These are phyloP conservation scores for Candida maesae DNA, from an alignment of 805 yeast species.

Conservation along the genomic window DNA sequence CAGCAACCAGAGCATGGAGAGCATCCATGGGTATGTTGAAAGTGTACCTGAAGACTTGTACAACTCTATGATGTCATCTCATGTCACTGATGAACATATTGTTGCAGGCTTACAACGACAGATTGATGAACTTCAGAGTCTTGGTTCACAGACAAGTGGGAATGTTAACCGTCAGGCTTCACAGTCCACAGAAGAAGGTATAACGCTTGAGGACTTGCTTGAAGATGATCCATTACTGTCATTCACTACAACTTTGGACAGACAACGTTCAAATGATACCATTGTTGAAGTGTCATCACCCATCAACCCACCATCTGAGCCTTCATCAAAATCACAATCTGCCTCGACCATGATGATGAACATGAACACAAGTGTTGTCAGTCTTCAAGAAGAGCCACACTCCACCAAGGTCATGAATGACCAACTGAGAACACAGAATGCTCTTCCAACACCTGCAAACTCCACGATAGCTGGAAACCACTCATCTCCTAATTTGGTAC, in stretches of 20 bases:
- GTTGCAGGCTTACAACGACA: conserved; percentile 21
- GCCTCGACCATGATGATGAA: conserved; percentile 1
- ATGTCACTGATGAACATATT: conserved; percentile 20
- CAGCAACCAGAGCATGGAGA: conserved; percentile 9
- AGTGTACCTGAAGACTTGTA: conserved; percentile 15
- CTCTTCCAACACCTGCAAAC: conserved; percentile 16
- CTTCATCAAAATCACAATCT: conserved; percentile 6
- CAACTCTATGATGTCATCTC: conserved; percentile 8
- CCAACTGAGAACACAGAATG: conserved; percentile 1
- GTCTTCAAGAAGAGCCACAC: conserved; percentile 9
- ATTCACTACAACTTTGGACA: conserved; percentile 25
- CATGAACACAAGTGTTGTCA: conserved; percentile 8
- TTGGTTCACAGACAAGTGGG: conserved; percentile 8
- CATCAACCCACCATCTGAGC: conserved; percentile 10
- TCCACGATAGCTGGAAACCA: conserved; percentile 12
- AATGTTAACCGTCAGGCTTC: conserved; percentile 1
- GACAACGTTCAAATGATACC: conserved; percentile 29
- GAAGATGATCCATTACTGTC: conserved; percentile 28
- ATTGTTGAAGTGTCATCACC: conserved; percentile 23
- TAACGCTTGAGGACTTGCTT: conserved; percentile 24
- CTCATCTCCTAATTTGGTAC: conserved; percentile 6
- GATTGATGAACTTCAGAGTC: conserved; percentile 5
- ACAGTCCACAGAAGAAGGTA: conserved; percentile 7
- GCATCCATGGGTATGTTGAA: conserved; percentile 7
- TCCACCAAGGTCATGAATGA: no score